These are phyloP conservation scores for Candida germanica DNA, from an alignment of 805 yeast genomes.

Conservation along the genomic window DNA sequence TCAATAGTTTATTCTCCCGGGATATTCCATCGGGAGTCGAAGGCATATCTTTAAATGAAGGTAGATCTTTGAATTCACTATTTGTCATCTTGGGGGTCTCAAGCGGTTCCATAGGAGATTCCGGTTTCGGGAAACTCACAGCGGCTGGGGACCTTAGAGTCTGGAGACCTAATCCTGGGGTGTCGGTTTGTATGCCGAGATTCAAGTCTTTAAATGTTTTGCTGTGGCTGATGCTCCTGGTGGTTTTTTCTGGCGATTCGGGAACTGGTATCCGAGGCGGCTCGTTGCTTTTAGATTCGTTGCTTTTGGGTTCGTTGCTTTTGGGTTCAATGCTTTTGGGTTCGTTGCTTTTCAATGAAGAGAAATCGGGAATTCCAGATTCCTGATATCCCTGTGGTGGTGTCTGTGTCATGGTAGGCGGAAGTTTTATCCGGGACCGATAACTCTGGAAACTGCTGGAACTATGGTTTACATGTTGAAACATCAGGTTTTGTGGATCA, in stretches of 20 bases:
- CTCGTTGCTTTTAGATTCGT: not conserved
- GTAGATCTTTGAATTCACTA: slow-evolving; percentile 3
- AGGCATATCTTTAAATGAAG: slow-evolving; percentile 12
- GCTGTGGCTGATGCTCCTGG: slow-evolving; percentile 9
- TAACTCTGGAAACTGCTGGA: slow-evolving; percentile 25
- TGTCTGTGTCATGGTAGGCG: too few species aligned
- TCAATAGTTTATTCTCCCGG: not conserved
- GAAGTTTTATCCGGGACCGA: slow-evolving; percentile 32
- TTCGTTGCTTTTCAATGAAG: slow-evolving; percentile 21
- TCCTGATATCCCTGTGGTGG: too few species aligned
- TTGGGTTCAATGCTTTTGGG: slow-evolving; percentile 4
- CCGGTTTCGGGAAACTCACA: not conserved
- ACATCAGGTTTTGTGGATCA: slow-evolving; percentile 6
- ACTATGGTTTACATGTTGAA: slow-evolving; percentile 18
- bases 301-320: slow-evolving; percentile 3
- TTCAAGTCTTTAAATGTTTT: slow-evolving; percentile 13
- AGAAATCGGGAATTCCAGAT: too few species aligned
- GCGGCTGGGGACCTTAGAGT: slow-evolving; percentile 13
- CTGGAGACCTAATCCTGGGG: not conserved
- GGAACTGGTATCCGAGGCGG: slow-evolving; percentile 14
- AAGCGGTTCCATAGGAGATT: not conserved
- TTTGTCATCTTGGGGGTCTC: slow-evolving; percentile 5
- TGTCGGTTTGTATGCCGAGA: slow-evolving; percentile 3
- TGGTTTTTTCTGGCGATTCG: slow-evolving; percentile 10
- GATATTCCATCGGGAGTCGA: slow-evolving; percentile 24